Percentiles rank a stretch among this genome's conserved stretches.
Evolutionary conservation across 2,329 filamentous ascomycete species (phyloP).

Genomic region (Teratosphaeria destructans): DNA sequence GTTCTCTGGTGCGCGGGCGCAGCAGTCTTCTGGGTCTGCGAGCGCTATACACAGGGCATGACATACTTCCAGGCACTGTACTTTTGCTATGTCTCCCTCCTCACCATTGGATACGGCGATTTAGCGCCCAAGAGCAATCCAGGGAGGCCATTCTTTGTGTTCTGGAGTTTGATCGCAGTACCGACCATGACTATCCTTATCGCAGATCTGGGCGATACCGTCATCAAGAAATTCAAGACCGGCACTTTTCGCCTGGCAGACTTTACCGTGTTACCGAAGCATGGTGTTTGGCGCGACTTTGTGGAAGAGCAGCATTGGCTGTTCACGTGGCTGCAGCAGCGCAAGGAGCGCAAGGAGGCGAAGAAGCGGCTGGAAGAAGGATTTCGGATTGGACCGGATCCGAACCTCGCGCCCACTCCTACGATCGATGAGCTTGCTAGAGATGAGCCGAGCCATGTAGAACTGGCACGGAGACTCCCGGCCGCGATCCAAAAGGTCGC

Average conservation of each 20-base stretch:
- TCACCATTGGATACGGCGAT: slow-evolving; percentile 75
- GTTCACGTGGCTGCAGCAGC: slow-evolving; percentile 26
- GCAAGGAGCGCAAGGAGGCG: slow-evolving; percentile 17
- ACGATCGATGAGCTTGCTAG: slow-evolving; percentile 36
- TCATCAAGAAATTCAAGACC: slow-evolving; percentile 58
- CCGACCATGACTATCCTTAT: slow-evolving; percentile 84
- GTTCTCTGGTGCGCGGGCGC: slow-evolving; percentile 75
- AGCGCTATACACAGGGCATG: slow-evolving; percentile 45
- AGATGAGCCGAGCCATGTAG: slow-evolving; percentile 42
- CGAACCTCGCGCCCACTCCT: slow-evolving; percentile 10
- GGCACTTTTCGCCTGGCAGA: slow-evolving; percentile 51
- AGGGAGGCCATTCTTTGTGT: slow-evolving; percentile 80
- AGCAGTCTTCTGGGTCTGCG: slow-evolving; percentile 58
- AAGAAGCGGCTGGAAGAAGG: slow-evolving; percentile 36
- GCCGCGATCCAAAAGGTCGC: slow-evolving; percentile 59
- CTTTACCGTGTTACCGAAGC: slow-evolving; percentile 54
- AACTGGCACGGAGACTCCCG: slow-evolving; percentile 53
- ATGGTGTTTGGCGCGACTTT: slow-evolving; percentile 44
- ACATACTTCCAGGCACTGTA: slow-evolving; percentile 74
- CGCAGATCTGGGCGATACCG: slow-evolving; percentile 72
- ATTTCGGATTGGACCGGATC: slow-evolving; percentile 33
- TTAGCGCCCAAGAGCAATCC: slow-evolving; percentile 64
- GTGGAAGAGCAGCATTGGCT: slow-evolving; percentile 40
- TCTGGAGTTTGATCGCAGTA: slow-evolving; percentile 78
- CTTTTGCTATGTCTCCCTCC: slow-evolving; percentile 71